Base-by-base conservation (phyloP, 2,329 filamentous ascomycete genomes). In the Tricladium varicosporioides region DNA sequence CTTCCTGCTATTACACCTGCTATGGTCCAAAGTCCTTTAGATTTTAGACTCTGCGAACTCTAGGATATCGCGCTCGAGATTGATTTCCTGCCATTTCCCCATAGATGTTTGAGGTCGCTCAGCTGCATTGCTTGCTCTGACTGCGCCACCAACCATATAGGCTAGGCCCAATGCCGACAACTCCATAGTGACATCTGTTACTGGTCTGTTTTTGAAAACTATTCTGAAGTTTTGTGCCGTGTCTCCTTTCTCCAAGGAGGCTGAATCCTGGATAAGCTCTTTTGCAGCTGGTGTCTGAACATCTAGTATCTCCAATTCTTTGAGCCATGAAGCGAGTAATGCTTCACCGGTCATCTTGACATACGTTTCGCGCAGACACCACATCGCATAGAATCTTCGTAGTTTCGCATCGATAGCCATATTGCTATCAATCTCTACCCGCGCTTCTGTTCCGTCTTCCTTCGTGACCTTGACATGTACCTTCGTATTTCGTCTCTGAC, bases 331-430 rank as follows among this genome's bases (percentile, higher is more conserved):
- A 0, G 89, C 89, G 8, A 92, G 76, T 57, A 93, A 76, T 0
- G 88, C 89, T 66, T 92, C 88, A 22, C 89, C 89, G 31, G 88
- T 89, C 75, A 93, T 85, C 80, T 92, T 93, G 72, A 92, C 85
- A 69, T 90, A 92, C 0, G 88, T 86, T 74, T 93, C 89, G 65
- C 90, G 85, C 70, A 91, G 80, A 70, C 87, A 90, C 86, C 89
- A 93, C 58, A 88, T 82, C 1, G 87, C 81, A 70, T 92, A 93
- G 69, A 93, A 93, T 53, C 81, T 78, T 5, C 87, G 78, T 27
- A 92, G 75, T 67, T 85, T 86, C 18, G 75, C 78, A 58, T 88
- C 85, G 15, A 82, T 74, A n/a, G 83, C 56, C 5, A 56, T 13
- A 15, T 65, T 63, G 27, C 60, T 65, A 16, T 69, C 67, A 10